A percentile compares a stretch with the other conserved stretches of the same genome.
phyloP scores from a whole-genome alignment of 257 asterid species.

The Nicotiana tomentosiformis region DNA sequence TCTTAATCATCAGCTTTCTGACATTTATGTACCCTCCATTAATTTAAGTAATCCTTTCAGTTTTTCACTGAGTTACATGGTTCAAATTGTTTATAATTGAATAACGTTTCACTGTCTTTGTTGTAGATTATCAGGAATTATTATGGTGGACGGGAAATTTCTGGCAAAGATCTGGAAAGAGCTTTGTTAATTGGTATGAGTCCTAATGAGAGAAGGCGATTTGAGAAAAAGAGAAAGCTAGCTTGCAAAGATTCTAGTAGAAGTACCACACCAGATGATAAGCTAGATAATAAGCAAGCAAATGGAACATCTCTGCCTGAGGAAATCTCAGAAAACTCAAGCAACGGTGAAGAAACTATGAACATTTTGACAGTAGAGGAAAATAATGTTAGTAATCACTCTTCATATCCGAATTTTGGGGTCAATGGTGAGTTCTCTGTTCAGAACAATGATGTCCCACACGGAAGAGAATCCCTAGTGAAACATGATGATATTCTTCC shows the following conservation, averaged over 20 bases:
- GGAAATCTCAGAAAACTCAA: constrained; percentile 12
- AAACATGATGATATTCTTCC: neutral
- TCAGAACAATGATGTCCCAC: constrained; percentile 17
- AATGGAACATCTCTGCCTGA: neutral
- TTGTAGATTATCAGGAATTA: constrained; percentile 63
- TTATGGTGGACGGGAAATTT: constrained; percentile 86
- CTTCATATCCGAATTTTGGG: constrained; percentile 7
- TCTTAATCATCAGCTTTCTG: neutral
- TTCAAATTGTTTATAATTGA: neutral
- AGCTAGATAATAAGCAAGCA: constrained; percentile 16
- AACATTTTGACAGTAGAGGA: constrained; percentile 17
- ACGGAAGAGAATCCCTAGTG: constrained; percentile 2
- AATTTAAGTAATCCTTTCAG: neutral
- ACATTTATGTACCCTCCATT: neutral
- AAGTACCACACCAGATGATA: constrained; percentile 13
- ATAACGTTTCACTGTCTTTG: neutral
- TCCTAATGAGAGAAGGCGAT: constrained; percentile 71
- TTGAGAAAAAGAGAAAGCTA: constrained; percentile 56
- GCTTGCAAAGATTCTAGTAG: constrained; percentile 34
- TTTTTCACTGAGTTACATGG: neutral
- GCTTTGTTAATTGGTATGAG: constrained; percentile 87
- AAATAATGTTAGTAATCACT: constrained; percentile 11
- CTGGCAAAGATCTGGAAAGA: constrained; percentile 72
- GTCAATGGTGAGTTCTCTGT: constrained; percentile 13
- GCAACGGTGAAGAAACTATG: constrained; percentile 26